Evolutionary conservation across 331 rosid species (phyloP), one percentile per base, ranked within the genome.

Genomic region (Phaseolus coccineus): DNA sequence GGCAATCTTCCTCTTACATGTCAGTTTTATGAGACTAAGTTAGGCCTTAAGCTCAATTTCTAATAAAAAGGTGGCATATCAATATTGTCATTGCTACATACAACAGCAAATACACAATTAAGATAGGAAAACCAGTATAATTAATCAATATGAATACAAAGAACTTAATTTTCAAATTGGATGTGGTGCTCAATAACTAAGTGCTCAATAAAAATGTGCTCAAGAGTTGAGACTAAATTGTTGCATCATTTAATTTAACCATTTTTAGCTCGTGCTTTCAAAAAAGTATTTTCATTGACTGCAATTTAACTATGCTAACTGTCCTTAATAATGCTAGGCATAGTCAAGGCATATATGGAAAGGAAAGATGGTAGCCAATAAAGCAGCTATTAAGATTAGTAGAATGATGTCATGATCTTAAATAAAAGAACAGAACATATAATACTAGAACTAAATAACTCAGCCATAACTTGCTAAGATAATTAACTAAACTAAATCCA

Each of bases 301-400:
- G 62, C 39, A 44, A 69, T 14, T 56, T 78, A n/a, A 56, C 44
- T 53, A 25, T 77, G 55, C n/a, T 55, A 55, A 67, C 25, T 53
- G 19, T 24, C 39, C 4, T 33, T n/a, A 65, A 51, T 56, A 52
- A 39, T 40, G 59, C 28, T 77, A 55, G 27, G 15, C 24, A 69
- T 42, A 9, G 55, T 33, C 39, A 63, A 37, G 62, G 24, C 33
- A 11, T 47, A n/a, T 16, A 63, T 9, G 65, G 6, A 77, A 25
- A 37, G 35, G 61, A 25, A 27, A 25, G 65, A 58, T 47, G 35
- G 52, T 65, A 77, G 68, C 75, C 4, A 2, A 42, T 4, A 3
- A 79, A 48, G 51, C 30, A 15, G 25, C 24, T 8, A 30, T 2
- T 14, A 15, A 58, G 19, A 30, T 78, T 40, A n/a, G 37, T 47